Evolutionary conservation across 257 asterid species (phyloP), one percentile per base, ranked within the genome.

Genomic region (Orobanche coerulescens): DNA sequence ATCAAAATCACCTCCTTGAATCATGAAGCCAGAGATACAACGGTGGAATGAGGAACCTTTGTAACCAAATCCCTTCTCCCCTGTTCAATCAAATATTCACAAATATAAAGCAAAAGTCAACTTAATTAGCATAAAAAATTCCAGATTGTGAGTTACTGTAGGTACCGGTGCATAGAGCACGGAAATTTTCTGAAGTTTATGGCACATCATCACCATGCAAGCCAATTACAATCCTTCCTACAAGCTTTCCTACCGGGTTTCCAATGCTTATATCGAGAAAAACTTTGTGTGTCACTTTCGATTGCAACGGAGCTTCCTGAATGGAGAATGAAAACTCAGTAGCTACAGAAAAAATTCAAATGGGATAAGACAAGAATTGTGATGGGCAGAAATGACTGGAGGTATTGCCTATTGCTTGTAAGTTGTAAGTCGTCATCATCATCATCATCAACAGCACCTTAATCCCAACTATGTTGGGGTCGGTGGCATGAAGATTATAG

Each of bases 1-100:
- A 68, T 89, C 98, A 43, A 93, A 93, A 69, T 93, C 98, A 66
- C 98, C 98, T 53, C 98, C 98, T 72, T 93, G 97, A 80, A 93
- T 86, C 98, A 93, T 93, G 80, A 93, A 93, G 44, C 86, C 91
- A 79, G 79, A 81, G 69, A 93, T 93, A 53, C 84, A 95, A 70
- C 98, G 97, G 76, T 93, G 98, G 82, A 93, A 93, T 0, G 84
- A 40, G 0, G 97, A 93, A 47, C 84, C 94, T 68, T 89, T 93
- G 85, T 71, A 89, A 50, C 97, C 97, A 70, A 93, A 93, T 61
- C 97, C 97, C 75, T 86, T 93, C 71, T 93, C 98, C 49, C 98
- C 98, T 93, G 73, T 62, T 67, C 50, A 71, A 67, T 18, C 44
- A 25, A 24, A 72, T 39, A 62, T 58, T 13, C 26, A 22, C 14